Conservation (phyloP, 352 stramenopile species). For the Pythium angustatum region DNA sequence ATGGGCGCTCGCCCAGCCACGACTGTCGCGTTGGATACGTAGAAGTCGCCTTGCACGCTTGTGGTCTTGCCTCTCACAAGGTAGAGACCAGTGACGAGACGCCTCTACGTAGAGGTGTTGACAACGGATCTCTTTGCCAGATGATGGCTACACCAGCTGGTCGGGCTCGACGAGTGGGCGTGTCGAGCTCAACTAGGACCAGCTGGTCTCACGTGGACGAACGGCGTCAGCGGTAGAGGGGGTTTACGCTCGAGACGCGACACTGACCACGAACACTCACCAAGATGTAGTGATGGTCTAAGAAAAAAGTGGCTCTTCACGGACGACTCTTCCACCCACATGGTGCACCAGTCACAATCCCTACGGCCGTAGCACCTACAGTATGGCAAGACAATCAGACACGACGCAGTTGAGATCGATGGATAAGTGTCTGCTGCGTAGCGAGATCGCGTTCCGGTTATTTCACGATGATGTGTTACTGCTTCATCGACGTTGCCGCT, state of each 20-base stretch:
- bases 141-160: slow-evolving; percentile 1
- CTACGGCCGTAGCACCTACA: too few relatives aligned
- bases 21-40: too few relatives aligned
- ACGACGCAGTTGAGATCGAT: too few relatives aligned
- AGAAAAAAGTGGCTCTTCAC: neutral
- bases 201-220: neutral
- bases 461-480: neutral
- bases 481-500: slow-evolving; percentile 8
- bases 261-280: neutral
- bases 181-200: neutral
- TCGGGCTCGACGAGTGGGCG: too few relatives aligned
- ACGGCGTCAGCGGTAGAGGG: neutral
- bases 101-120: neutral
- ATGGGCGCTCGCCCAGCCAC: too few relatives aligned
- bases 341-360: too few relatives aligned
- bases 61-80: neutral
- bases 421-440: too few relatives aligned
- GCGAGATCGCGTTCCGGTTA: too few relatives aligned
- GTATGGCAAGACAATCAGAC: too few relatives aligned
- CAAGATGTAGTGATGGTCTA: neutral
- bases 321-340: too few relatives aligned
- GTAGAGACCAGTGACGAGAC: neutral
- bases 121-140: neutral
- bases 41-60: neutral
- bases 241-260: too few relatives aligned